phyloP scores from a whole-genome alignment of 768 basidiomycete genomes.

The Saitozyma podzolica region DNA sequence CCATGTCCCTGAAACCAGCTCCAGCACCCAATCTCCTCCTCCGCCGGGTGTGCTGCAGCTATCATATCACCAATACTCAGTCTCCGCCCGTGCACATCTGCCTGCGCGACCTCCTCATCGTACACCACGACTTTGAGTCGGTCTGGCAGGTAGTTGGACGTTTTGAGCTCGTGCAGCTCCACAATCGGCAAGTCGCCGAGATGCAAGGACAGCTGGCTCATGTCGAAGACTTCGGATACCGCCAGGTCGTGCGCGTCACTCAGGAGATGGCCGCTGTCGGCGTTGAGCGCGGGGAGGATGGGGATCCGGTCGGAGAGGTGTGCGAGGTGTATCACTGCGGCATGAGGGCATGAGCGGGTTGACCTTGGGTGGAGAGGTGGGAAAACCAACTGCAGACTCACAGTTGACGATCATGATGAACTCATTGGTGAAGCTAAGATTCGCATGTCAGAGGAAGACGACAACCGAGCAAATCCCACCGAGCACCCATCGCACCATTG shows the following conservation, averaged over 20 bases:
- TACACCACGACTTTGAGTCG: conserved; percentile 12
- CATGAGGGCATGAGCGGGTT: not conserved
- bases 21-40: conserved; percentile 20
- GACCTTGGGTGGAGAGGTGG: not conserved
- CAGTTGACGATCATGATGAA: conserved; percentile 19
- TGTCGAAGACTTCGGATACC: conserved; percentile 18
- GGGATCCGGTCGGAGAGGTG: conserved; percentile 16
- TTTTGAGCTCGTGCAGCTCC: conserved; percentile 22
- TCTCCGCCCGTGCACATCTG: conserved; percentile 1
- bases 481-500: not conserved
- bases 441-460: not conserved
- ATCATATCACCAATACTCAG: conserved; percentile 8
- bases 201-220: conserved; percentile 10
- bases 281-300: conserved; percentile 17
- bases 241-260: conserved; percentile 2
- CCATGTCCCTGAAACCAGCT: conserved; percentile 8
- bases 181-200: conserved; percentile 16
- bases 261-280: not conserved
- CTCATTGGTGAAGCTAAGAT: conserved; percentile 15
- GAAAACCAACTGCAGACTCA: conserved; percentile 1
- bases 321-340: conserved; percentile 21
- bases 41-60: conserved; percentile 5
- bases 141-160: conserved; percentile 5
- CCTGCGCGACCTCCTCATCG: conserved; percentile 15
- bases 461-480: not conserved